These are phyloP conservation scores for Parachlorella kessleri DNA, from an alignment of 139 green algal genomes.

Conservation along the genomic window DNA sequence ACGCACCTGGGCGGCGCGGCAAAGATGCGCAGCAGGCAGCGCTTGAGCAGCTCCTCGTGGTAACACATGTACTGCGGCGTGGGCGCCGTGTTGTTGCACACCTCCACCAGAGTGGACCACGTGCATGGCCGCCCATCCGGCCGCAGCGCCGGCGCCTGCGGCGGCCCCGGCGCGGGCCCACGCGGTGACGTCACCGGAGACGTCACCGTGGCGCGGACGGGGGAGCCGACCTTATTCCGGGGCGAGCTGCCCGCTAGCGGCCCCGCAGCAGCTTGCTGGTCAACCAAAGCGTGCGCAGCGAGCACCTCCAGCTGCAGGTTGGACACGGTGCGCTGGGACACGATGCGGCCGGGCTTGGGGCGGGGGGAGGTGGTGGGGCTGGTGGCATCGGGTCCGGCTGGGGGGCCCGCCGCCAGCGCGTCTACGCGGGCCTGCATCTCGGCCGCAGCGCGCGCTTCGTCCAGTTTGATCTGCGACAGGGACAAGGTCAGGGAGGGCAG, in stretches of 20 bases:
- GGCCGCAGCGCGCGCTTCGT: conserved; percentile 34
- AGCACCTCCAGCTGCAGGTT: conserved; percentile 46
- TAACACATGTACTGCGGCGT: conserved; percentile 50
- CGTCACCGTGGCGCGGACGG: no score
- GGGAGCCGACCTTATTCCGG: background rate
- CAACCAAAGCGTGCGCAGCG: conserved; percentile 7
- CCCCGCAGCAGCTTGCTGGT: background rate
- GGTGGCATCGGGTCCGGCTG: no score
- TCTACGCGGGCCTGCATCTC: conserved; percentile 37
- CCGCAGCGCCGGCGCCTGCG: background rate
- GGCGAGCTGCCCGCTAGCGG: background rate
- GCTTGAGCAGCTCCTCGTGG: conserved; percentile 67
- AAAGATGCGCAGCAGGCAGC: conserved; percentile 52
- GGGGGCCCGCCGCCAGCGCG: background rate
- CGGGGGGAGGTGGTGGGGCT: no score
- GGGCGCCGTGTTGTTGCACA: conserved; percentile 42
- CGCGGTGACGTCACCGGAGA: no score
- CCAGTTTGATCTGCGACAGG: conserved; percentile 23
- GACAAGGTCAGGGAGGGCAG: background rate
- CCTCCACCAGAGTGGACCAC: conserved; percentile 20
- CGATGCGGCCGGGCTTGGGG: no score
- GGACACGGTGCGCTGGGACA: conserved; percentile 25
- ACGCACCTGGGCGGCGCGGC: conserved; percentile 30
- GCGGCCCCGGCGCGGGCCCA: no score
- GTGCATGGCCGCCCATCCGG: background rate